phyloP scores from a whole-genome alignment of 495 filamentous ascomycete genomes.

The Talaromyces wortmannii region DNA sequence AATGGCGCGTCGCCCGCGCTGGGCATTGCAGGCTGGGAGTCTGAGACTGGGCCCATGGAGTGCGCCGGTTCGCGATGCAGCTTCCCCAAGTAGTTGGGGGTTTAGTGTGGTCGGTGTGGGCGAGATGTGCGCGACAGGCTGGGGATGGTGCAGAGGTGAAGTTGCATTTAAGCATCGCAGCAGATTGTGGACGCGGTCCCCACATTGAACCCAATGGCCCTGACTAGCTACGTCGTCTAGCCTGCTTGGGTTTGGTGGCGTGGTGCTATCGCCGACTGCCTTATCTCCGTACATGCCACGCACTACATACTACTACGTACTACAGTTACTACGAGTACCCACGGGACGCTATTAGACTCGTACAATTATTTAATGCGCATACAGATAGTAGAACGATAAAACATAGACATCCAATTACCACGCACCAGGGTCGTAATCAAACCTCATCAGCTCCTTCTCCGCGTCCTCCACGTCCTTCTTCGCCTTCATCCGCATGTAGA shows the following conservation, averaged over 20 bases:
- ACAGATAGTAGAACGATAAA: conserved; percentile 4
- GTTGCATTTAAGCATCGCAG: conserved; percentile 1
- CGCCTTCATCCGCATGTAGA: conserved; percentile 99
- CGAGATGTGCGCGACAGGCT: too few relatives aligned
- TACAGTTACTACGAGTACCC: not conserved
- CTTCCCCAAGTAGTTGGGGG: too few relatives aligned
- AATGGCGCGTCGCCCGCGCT: not conserved
- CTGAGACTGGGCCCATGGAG: too few relatives aligned
- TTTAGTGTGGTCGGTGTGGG: too few relatives aligned
- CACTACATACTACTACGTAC: not conserved
- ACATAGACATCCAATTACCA: conserved; percentile 34
- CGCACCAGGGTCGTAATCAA: conserved; percentile 71
- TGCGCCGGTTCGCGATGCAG: too few relatives aligned
- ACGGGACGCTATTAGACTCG: too few relatives aligned
- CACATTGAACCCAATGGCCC: not conserved
- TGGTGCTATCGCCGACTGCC: not conserved
- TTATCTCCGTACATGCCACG: not conserved
- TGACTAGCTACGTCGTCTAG: not conserved
- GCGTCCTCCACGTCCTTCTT: conserved; percentile 98
- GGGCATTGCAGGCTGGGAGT: too few relatives aligned
- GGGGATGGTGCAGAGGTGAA: not conserved
- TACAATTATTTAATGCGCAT: not conserved
- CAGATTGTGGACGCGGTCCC: not conserved
- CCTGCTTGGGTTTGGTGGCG: not conserved
- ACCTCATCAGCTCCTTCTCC: conserved; percentile 82